phyloP scores from a whole-genome alignment of 1,284 basidiomycete genomes.

The Leccinum fuscescens region DNA sequence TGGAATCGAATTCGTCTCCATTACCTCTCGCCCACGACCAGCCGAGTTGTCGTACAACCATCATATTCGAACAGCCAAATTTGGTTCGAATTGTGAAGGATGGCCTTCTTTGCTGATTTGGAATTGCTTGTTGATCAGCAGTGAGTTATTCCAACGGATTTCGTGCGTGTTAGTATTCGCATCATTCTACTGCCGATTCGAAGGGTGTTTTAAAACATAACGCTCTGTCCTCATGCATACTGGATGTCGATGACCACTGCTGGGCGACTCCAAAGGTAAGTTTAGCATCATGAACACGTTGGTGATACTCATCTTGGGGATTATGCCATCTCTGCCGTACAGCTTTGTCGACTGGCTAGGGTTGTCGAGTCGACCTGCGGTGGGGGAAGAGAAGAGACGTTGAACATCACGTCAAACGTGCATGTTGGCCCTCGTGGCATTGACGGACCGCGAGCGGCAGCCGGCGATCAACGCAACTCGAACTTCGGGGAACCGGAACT shows the following conservation, averaged over 20 bases:
- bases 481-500: background rate
- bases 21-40: background rate
- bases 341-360: background rate
- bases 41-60: background rate
- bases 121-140: conserved; percentile 24
- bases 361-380: conserved; percentile 10
- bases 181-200: conserved; percentile 3
- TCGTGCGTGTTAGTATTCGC: conserved; percentile 5
- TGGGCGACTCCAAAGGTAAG: conserved; percentile 3
- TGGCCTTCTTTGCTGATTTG: conserved; percentile 14
- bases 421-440: conserved; percentile 7
- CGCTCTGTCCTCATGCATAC: conserved; percentile 10
- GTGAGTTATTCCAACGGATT: background rate
- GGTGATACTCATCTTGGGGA: background rate
- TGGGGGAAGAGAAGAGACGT: conserved; percentile 7
- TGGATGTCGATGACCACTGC: background rate
- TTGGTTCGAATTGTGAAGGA: conserved; percentile 10
- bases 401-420: conserved; percentile 11
- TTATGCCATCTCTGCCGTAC: background rate
- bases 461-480: conserved; percentile 15
- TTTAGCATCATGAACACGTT: background rate
- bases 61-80: conserved; percentile 2
- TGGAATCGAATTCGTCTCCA: conserved; percentile 3
- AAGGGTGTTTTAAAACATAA: background rate
- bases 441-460: conserved; percentile 9